Conservation (phyloP, 2,329 filamentous ascomycete species). For the Chaetomium strumarium region DNA sequence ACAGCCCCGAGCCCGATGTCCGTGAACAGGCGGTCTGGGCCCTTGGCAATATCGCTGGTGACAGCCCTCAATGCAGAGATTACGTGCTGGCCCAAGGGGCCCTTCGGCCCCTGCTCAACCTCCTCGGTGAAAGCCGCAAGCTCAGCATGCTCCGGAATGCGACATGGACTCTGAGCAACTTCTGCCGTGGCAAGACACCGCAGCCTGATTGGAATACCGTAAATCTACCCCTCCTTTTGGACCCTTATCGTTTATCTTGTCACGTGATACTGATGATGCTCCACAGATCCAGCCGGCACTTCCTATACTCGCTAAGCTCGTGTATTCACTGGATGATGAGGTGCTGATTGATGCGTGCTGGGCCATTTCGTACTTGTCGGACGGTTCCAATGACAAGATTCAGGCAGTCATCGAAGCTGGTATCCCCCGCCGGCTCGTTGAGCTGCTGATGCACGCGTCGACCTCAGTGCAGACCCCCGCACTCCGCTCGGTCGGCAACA, state of each 20-base stretch:
- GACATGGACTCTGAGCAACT: constrained; percentile 99
- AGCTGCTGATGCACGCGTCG: constrained; percentile 95
- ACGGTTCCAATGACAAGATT: constrained; percentile 98
- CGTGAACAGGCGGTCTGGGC: constrained; percentile 98
- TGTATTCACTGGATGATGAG: constrained; percentile 97
- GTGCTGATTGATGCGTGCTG: constrained; percentile 98
- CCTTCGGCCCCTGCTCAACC: constrained; percentile 78
- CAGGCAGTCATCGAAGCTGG: constrained; percentile 98
- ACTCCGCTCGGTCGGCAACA: constrained; percentile 95
- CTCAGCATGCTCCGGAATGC: constrained; percentile 98
- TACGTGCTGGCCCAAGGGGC: constrained; percentile 91
- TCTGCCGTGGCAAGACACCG: constrained; percentile 98
- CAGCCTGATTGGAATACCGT: constrained; percentile 97
- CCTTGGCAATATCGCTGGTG: constrained; percentile 95
- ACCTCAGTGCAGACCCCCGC: constrained; percentile 98
- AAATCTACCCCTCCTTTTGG: constrained; percentile 37
- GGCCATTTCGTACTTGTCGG: constrained; percentile 97
- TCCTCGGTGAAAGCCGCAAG: constrained; percentile 96
- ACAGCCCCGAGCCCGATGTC: constrained; percentile 94
- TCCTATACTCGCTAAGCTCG: constrained; percentile 90
- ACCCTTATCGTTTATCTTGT: constrained; percentile 1
- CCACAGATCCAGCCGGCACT: constrained; percentile 84
- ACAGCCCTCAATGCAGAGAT: constrained; percentile 95
- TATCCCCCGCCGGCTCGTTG: constrained; percentile 91
- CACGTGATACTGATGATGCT: constrained; percentile 21